Evolutionary conservation across 2,329 filamentous ascomycete genomes (phyloP), one percentile per base, ranked within the genome.

Genomic region (Penicillium sp.): DNA sequence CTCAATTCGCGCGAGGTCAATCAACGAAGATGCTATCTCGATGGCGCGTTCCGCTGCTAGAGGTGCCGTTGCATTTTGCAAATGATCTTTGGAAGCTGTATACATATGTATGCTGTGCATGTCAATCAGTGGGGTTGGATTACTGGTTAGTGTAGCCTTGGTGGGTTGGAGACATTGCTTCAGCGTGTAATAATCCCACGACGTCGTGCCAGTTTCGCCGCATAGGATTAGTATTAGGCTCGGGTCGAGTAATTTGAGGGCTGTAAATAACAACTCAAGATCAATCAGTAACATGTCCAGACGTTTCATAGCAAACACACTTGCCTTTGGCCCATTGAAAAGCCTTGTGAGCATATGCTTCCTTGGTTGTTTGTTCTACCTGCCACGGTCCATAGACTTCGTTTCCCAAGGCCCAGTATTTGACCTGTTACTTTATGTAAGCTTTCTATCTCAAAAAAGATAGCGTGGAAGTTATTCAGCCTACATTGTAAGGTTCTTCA

Each of bases 361-460:
- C 81, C 64, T 82, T 82, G 58, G 80, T 83, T 73, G 81, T 79
- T 63, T 84, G 80, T 54, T 78, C 80, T 26, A 84, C 80, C 65
- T 83, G 81, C 81, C 81, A 84, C 3, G 80, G 80, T 3, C 82
- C 82, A 79, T 80, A 84, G 60, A 80, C 80, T 65, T 87, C 84
- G 72, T 94, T 94, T 9, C 90, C 90, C 24, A 94, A 81, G 1
- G 88, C 89, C 90, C 90, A 94, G 78, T 92, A 93, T 74, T 90
- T 91, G 65, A 92, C 76, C 70, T 72, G 47, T 3, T 18, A 21
- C 56, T 64, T 66, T 48, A 20, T 47, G 54, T 38, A 35, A 60
- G 50, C 16, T 14, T 14, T 23, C n/a, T n/a, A 38, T 11, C 18
- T 33, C 14, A 16, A 14, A 18, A 11, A 24, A 45, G 5, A 26